Percentiles rank a stretch among this genome's conserved stretches.
phyloP scores from a whole-genome alignment of 1,284 basidiomycete genomes.

The Irpex lacteus region DNA sequence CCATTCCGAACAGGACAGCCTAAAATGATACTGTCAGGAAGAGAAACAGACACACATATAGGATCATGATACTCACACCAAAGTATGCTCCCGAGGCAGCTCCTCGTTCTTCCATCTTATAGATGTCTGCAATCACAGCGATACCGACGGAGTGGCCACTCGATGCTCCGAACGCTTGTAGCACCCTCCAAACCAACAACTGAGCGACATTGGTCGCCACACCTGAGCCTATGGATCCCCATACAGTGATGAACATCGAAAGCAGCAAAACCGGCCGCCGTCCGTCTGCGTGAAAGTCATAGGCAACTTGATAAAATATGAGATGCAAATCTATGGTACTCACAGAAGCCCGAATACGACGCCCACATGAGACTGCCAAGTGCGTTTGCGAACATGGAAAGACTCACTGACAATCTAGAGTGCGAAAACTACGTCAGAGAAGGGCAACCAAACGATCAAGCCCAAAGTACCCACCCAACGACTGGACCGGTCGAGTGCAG shows the following conservation, averaged over 20 bases:
- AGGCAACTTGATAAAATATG: neutral
- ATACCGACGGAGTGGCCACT: slow-evolving; percentile 45
- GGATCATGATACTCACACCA: slow-evolving; percentile 32
- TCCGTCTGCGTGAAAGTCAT: slow-evolving; percentile 46
- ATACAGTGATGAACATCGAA: slow-evolving; percentile 53
- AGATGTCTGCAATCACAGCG: slow-evolving; percentile 51
- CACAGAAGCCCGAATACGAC: slow-evolving; percentile 50
- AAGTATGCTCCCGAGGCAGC: slow-evolving; percentile 46
- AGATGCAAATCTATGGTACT: slow-evolving; percentile 13
- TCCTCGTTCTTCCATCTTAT: slow-evolving; percentile 42
- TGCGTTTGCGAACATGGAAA: slow-evolving; percentile 41
- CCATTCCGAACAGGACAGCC: slow-evolving; percentile 34
- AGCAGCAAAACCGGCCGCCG: slow-evolving; percentile 58
- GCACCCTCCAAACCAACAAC: slow-evolving; percentile 56
- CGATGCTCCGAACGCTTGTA: slow-evolving; percentile 60
- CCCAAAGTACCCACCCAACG: slow-evolving; percentile 46
- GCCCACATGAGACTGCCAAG: slow-evolving; percentile 49
- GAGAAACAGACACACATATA: neutral
- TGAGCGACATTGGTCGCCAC: slow-evolving; percentile 40
- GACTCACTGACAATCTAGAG: slow-evolving; percentile 39
- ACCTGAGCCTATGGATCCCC: slow-evolving; percentile 61
- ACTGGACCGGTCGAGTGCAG: slow-evolving; percentile 51
- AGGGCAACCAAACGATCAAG: neutral
- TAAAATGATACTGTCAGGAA: slow-evolving; percentile 4
- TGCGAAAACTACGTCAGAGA: neutral